Conservation (phyloP, 768 basidiomycete species). For the Mrakia frigida region DNA sequence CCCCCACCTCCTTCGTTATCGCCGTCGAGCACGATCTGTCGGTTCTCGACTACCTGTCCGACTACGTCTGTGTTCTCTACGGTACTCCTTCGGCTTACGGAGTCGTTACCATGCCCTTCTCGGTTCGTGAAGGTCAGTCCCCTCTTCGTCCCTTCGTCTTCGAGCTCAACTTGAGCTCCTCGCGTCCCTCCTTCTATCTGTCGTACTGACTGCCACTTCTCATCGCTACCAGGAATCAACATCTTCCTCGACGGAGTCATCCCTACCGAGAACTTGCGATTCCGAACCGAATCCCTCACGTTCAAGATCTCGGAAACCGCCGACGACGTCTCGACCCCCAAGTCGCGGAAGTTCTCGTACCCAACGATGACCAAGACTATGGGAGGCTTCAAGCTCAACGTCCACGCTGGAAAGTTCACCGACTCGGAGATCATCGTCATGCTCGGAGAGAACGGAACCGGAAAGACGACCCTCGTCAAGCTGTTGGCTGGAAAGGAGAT, state of each 20-base stretch:
- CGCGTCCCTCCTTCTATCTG: neutral
- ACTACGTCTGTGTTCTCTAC: slow-evolving; percentile 96
- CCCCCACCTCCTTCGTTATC: slow-evolving; percentile 82
- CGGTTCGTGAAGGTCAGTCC: slow-evolving; percentile 82
- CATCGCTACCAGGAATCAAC: slow-evolving; percentile 71
- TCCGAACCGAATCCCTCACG: slow-evolving; percentile 88
- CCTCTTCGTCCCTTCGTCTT: neutral
- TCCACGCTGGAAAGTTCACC: slow-evolving; percentile 85
- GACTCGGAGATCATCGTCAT: slow-evolving; percentile 99
- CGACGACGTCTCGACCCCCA: slow-evolving; percentile 79
- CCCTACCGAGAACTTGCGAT: slow-evolving; percentile 95
- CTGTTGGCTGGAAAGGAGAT: slow-evolving; percentile 80
- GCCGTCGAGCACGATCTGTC: slow-evolving; percentile 99
- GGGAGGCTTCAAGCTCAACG: slow-evolving; percentile 89
- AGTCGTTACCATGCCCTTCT: slow-evolving; percentile 98
- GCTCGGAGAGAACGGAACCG: slow-evolving; percentile 98
- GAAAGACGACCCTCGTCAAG: slow-evolving; percentile 97
- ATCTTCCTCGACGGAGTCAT: slow-evolving; percentile 99
- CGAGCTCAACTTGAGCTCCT: slow-evolving; percentile 6
- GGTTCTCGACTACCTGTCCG: slow-evolving; percentile 94
- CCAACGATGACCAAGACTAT: slow-evolving; percentile 96
- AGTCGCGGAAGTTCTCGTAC: slow-evolving; percentile 84
- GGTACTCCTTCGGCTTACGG: slow-evolving; percentile 97
- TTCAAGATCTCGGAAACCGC: slow-evolving; percentile 98
- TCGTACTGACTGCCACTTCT: neutral